phyloP scores from a whole-genome alignment of 345 rosid species.

The Citrus reticulata region DNA sequence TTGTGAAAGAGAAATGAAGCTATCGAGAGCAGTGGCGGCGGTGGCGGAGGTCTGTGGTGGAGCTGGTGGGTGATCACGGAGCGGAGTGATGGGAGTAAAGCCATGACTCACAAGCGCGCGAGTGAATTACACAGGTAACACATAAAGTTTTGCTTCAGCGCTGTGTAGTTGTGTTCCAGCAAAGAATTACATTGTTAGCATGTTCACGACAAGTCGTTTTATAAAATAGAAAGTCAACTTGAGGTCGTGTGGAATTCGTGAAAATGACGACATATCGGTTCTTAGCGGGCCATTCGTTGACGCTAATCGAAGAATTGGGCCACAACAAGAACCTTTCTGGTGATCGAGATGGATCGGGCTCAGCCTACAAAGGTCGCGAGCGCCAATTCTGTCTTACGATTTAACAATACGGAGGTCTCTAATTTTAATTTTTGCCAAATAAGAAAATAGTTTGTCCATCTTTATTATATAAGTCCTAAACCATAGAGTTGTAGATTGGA shows the following conservation, averaged over 20 bases:
- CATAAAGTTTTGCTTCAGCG: background rate
- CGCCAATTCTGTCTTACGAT: no score
- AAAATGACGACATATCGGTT: no score
- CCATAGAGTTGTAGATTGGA: no score
- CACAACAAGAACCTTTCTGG: background rate
- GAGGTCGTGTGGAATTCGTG: background rate
- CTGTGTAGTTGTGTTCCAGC: no score
- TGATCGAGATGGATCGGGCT: background rate
- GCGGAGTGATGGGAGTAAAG: conserved; percentile 35
- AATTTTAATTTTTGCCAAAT: no score
- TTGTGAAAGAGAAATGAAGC: conserved; percentile 10
- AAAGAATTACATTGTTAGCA: background rate
- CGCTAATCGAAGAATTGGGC: background rate
- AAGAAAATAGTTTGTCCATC: no score
- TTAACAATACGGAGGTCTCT: no score
- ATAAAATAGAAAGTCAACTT: background rate
- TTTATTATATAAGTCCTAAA: no score
- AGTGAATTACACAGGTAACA: no score
- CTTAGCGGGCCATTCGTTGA: no score
- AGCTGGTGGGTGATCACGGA: conserved; percentile 27
- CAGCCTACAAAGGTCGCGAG: background rate
- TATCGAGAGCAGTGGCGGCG: background rate
- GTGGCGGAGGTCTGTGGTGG: conserved; percentile 18
- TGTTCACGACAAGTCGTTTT: background rate
- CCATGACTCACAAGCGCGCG: conserved; percentile 6